Evolutionary conservation across 192 early-diverging fungal species (phyloP), one percentile per base, ranked within the genome.

Genomic region (Allomyces macrogynus): DNA sequence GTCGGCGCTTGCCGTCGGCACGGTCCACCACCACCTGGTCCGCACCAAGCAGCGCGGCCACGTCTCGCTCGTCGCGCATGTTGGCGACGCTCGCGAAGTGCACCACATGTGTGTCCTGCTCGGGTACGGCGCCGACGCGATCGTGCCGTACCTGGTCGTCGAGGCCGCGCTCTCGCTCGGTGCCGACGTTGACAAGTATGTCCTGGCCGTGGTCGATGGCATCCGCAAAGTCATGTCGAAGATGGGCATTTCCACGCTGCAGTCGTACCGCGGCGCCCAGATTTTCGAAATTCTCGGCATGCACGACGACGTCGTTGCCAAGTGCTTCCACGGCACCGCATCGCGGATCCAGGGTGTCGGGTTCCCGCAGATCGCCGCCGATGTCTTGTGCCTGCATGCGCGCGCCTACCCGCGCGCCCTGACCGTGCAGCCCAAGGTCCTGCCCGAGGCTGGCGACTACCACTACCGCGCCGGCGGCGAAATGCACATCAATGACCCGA

Each of bases 161-260:
- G 95, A 96, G 75, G 81, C 86, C 24, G 86, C 96, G 75, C 71
- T 83, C 70, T 95, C 96, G 78, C 75, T 95, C 27, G 85, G 87
- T 65, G 87, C 91, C 63, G 91, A 96, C 71, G 81, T 90, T 62
- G 76, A 76, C 72, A 92, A 91, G 78, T 98, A 82, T 78, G 82
- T 86, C 65, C 83, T 87, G 71, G 92, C 89, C 1, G 77, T 85
- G 27, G 89, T 92, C 70, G 89, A 98, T 74, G 95, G 95, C 72
- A 90, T 96, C 71, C 79, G 86, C 61, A 98, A 98, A 77, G 93
- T 98, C 64, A 98, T 96, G 93, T 95, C 93, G 70, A 98, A 98
- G 82, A 98, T 98, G 95, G 95, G 95, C 66, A 95, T 98, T 65
- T 95, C 92, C 12, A 96, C 95, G 22, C 76, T 98, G 63, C 91